Percentiles rank a stretch among this genome's conserved stretches.
Evolutionary conservation across 768 basidiomycete species (phyloP).

Genomic region (Dioszegia aurantiaca): DNA sequence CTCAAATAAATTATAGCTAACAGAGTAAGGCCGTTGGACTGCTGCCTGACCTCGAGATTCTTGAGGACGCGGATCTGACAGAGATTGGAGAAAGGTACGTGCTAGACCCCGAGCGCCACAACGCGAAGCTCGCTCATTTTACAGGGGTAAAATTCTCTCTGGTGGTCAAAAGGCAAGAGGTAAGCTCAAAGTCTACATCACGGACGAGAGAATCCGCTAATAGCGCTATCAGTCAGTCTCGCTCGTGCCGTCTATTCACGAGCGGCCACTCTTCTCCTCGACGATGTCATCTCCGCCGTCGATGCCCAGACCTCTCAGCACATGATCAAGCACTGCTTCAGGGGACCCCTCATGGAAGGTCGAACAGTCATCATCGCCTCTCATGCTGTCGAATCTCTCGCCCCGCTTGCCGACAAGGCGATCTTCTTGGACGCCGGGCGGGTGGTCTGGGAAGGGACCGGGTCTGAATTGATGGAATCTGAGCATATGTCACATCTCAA

Average conservation of each 20-base stretch:
- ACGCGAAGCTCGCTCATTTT: conserved; percentile 29
- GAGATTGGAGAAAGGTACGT: conserved; percentile 69
- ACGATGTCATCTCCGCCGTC: conserved; percentile 65
- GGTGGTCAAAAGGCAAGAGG: conserved; percentile 63
- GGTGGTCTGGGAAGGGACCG: conserved; percentile 28
- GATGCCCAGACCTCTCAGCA: conserved; percentile 61
- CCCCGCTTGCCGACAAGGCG: conserved; percentile 43
- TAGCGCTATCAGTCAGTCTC: conserved; percentile 55
- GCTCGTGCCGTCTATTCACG: conserved; percentile 63
- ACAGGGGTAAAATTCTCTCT: conserved; percentile 47
- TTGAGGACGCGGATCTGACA: conserved; percentile 64
- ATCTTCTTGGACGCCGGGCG: conserved; percentile 40
- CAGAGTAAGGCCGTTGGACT: conserved; percentile 38
- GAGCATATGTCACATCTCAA: conserved; percentile 36
- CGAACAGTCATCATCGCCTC: conserved; percentile 60
- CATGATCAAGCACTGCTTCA: conserved; percentile 58
- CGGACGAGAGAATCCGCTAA: neutral
- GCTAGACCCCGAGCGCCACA: neutral
- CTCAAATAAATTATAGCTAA: neutral
- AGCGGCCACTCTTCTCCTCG: conserved; percentile 64
- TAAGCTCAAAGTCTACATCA: neutral
- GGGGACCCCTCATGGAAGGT: conserved; percentile 56
- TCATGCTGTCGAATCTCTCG: conserved; percentile 49
- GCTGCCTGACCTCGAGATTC: conserved; percentile 56
- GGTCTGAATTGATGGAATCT: conserved; percentile 24